A percentile compares a stretch with the other conserved stretches of the same genome.
These are phyloP conservation scores for Lycium barbarum DNA, from an alignment of 257 asterid genomes.

Conservation along the genomic window DNA sequence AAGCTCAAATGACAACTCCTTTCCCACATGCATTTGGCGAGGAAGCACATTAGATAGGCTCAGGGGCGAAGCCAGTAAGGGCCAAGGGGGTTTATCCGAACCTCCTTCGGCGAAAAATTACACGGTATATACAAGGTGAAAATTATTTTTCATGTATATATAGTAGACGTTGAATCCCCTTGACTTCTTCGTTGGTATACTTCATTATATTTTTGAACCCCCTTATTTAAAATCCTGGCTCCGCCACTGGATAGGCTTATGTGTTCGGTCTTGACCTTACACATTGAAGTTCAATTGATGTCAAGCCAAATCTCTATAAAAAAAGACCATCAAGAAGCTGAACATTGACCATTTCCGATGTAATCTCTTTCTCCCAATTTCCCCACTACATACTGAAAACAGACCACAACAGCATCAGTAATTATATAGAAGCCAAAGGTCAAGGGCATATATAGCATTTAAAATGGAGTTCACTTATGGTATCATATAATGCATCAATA, in stretches of 20 bases:
- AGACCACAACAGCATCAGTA: conserved; percentile 4
- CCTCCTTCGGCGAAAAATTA: too few relatives aligned
- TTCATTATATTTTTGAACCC: too few relatives aligned
- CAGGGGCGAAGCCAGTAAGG: too few relatives aligned
- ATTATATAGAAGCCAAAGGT: conserved; percentile 2
- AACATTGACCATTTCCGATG: not conserved
- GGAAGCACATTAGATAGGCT: not conserved
- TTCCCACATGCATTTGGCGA: conserved; percentile 16
- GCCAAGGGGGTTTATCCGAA: too few relatives aligned
- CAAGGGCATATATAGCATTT: not conserved
- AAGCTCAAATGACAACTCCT: conserved; percentile 3
- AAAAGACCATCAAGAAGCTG: not conserved
- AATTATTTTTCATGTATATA: too few relatives aligned
- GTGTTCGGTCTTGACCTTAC: not conserved
- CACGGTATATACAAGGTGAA: too few relatives aligned
- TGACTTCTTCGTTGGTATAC: too few relatives aligned
- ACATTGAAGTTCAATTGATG: not conserved
- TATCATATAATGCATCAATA: too few relatives aligned
- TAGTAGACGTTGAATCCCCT: too few relatives aligned
- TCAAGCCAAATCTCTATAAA: not conserved
- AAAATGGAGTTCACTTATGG: too few relatives aligned
- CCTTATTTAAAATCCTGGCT: too few relatives aligned
- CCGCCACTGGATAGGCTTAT: not conserved
- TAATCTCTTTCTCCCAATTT: not conserved
- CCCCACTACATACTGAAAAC: not conserved